These are phyloP conservation scores for Fusarium sp. DNA, from an alignment of 2,329 filamentous ascomycete genomes.

Conservation along the genomic window DNA sequence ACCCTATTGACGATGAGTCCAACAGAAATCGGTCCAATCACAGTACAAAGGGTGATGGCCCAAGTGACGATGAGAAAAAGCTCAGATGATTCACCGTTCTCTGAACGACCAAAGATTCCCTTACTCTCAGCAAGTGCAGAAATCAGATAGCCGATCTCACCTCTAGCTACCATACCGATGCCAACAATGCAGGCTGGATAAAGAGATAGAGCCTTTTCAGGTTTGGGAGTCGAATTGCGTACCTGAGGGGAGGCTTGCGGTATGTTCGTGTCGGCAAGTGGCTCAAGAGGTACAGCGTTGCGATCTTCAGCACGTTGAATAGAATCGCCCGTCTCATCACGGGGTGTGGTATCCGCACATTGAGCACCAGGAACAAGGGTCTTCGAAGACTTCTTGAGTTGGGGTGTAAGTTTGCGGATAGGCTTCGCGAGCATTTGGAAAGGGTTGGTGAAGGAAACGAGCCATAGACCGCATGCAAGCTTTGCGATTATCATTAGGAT, in stretches of 20 bases:
- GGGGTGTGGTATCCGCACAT: constrained; percentile 7
- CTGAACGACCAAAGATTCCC: constrained; percentile 53
- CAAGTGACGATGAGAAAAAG: constrained; percentile 66
- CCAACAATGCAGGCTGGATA: constrained; percentile 76
- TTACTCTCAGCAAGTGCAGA: constrained; percentile 72
- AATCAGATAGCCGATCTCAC: constrained; percentile 84
- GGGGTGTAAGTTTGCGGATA: not conserved
- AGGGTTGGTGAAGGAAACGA: constrained; percentile 52
- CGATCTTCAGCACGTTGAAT: not conserved
- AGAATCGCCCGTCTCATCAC: too few relatives aligned
- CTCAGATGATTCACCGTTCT: constrained; percentile 48
- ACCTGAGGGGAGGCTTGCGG: not conserved
- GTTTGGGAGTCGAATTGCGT: constrained; percentile 22
- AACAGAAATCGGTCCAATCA: constrained; percentile 62
- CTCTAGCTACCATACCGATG: constrained; percentile 77
- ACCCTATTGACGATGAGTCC: constrained; percentile 61
- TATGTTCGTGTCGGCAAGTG: not conserved
- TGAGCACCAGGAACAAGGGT: constrained; percentile 22
- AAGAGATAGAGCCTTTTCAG: constrained; percentile 68
- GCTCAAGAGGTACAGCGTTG: not conserved
- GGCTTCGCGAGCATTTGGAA: not conserved
- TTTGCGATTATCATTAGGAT: constrained; percentile 76
- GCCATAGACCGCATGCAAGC: constrained; percentile 69
- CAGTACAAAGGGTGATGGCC: constrained; percentile 67
- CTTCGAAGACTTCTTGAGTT: constrained; percentile 1